A percentile compares a stretch with the other conserved stretches of the same genome.
Conservation (phyloP, 345 rosid species). For the Brassica rapa region DNA sequence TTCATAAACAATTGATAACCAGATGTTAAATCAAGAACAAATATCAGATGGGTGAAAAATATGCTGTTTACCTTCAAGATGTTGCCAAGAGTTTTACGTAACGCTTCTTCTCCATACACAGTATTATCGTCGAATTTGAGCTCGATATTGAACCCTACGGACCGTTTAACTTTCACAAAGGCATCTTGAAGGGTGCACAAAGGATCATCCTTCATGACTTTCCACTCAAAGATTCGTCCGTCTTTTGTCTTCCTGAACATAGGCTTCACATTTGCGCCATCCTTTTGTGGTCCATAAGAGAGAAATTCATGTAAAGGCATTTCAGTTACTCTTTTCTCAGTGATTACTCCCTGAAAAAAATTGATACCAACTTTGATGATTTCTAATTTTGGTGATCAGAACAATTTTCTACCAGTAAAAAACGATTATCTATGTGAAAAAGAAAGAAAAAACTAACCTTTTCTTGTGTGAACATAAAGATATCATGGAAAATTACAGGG, state of each 20-base stretch:
- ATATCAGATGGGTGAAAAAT: slow-evolving; percentile 6
- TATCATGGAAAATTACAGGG: slow-evolving; percentile 73
- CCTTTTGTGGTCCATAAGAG: slow-evolving; percentile 58
- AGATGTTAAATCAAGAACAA: background rate
- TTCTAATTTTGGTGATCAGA: background rate
- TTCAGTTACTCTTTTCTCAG: slow-evolving; percentile 63
- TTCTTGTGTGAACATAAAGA: slow-evolving; percentile 53
- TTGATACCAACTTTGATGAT: slow-evolving; percentile 4
- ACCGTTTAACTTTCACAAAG: slow-evolving; percentile 47
- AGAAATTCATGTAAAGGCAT: slow-evolving; percentile 51
- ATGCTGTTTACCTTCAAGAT: slow-evolving; percentile 45
- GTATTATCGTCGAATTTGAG: slow-evolving; percentile 65
- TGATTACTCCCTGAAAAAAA: slow-evolving; percentile 48
- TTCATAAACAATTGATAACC: background rate
- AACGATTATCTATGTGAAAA: background rate
- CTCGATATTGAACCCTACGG: slow-evolving; percentile 65
- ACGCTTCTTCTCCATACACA: slow-evolving; percentile 51
- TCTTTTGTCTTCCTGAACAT: slow-evolving; percentile 59
- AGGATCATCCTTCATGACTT: slow-evolving; percentile 56
- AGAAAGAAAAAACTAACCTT: slow-evolving; percentile 39
- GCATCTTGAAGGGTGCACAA: slow-evolving; percentile 61
- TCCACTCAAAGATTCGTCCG: slow-evolving; percentile 62
- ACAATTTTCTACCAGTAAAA: background rate
- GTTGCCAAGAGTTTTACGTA: slow-evolving; percentile 44
- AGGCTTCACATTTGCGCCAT: slow-evolving; percentile 44